Evolutionary conservation across 768 basidiomycete genomes (phyloP).

Genomic region (Russula earlei): DNA sequence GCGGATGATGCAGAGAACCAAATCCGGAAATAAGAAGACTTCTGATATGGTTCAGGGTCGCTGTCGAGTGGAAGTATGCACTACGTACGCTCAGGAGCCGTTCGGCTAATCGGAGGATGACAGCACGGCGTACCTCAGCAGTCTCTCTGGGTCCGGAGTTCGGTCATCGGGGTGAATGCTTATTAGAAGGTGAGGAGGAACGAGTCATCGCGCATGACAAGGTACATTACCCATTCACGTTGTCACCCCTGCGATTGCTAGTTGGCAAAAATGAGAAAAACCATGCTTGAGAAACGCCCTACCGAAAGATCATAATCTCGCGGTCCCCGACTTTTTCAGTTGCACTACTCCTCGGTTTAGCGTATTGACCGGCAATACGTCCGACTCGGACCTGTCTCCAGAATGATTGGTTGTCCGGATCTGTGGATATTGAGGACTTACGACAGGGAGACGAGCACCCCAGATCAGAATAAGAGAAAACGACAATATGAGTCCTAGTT

Average conservation of each 20-base stretch:
- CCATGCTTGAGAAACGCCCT: not conserved
- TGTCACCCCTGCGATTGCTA: constrained; percentile 70
- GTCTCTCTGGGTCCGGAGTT: constrained; percentile 80
- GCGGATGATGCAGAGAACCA: constrained; percentile 84
- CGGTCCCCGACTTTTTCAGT: constrained; percentile 70
- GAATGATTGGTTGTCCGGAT: not conserved
- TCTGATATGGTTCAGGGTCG: constrained; percentile 89
- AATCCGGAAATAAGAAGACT: constrained; percentile 86
- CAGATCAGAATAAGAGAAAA: constrained; percentile 93
- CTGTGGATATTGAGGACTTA: constrained; percentile 30
- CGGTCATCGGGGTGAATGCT: constrained; percentile 70
- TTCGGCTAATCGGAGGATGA: not conserved
- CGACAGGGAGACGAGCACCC: constrained; percentile 90
- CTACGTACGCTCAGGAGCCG: constrained; percentile 29
- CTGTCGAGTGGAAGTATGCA: constrained; percentile 92
- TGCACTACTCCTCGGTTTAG: constrained; percentile 82
- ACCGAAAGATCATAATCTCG: constrained; percentile 81
- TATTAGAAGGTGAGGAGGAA: not conserved
- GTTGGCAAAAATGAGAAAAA: not conserved
- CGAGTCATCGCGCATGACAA: not conserved
- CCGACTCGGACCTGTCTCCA: constrained; percentile 60
- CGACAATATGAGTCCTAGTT: constrained; percentile 85
- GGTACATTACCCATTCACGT: constrained; percentile 72
- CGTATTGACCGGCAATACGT: constrained; percentile 93
- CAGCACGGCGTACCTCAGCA: constrained; percentile 49